Base-by-base conservation (phyloP, 768 basidiomycete species). In the Xerocomellus amylosporus region DNA sequence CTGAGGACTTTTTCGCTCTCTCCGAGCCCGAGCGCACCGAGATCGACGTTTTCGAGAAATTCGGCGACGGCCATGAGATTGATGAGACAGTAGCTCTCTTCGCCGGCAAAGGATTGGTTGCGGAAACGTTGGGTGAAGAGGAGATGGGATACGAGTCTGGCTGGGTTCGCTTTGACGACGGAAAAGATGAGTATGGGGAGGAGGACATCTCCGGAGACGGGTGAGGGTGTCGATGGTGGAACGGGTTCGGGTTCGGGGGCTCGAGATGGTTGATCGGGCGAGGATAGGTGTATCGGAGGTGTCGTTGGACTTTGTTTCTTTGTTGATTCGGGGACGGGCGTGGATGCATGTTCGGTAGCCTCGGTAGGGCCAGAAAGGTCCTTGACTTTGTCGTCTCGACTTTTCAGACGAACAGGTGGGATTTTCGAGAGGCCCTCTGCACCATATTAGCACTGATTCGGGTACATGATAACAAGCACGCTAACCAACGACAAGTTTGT, bases 11-110 rank as follows among this genome's bases (percentile, higher is more conserved):
- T 75, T 45, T 83, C 82, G 33, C 79, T 79, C 48, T 86, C 84
- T 7, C 79, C 82, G 7, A 92, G 71, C 0, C 81, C 86, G 19
- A 90, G 73, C 1, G 79, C 82, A 8, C 80, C 86, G 52, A 97
- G 76, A 73, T 98, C 93, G 34, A 98, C 93, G 66, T 94, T 91
- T 73, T 96, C 93, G 48, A 98, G 76, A 69, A 98, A 99, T 67
- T 98, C 95, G 1, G 90, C 91, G 6, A 96, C 94, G 12, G 96
- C 96, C 78, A 95, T 85, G 37, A 97, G 76, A 71, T 97, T 98
- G 69, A 98, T 90, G 38, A 96, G 79, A 54, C 94, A 98, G 64
- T 94, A 99, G 45, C 85, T 86, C 63, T 92, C 90, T 65, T 98
- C 93, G 1, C 85, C 83, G 1, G 65, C 68, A 48, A 66, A 62